Evolutionary conservation across 2,329 filamentous ascomycete species (phyloP).

Genomic region (Colletotrichum gigasporum): DNA sequence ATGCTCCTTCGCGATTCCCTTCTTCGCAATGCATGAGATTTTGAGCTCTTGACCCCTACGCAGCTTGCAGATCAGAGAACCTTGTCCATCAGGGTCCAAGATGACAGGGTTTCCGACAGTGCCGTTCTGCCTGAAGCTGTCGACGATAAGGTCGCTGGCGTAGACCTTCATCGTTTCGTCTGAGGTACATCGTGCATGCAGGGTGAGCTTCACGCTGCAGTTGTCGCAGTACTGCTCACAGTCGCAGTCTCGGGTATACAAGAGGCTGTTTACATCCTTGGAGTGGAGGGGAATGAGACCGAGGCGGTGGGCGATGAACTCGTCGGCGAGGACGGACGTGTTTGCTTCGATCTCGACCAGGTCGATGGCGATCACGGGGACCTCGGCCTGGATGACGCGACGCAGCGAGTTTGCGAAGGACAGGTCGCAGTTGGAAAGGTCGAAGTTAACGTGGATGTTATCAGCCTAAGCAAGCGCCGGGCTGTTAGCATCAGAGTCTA

Average conservation of each 20-base stretch:
- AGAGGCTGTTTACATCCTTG: constrained; percentile 82
- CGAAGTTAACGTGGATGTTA: constrained; percentile 85
- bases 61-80: constrained; percentile 89
- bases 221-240: constrained; percentile 95
- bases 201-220: constrained; percentile 84
- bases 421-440: constrained; percentile 88
- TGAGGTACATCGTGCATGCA: constrained; percentile 86
- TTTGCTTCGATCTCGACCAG: constrained; percentile 93
- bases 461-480: constrained; percentile 69
- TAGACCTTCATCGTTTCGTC: constrained; percentile 95
- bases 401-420: constrained; percentile 93
- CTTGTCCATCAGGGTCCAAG: constrained; percentile 81
- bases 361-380: constrained; percentile 94
- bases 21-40: constrained; percentile 93
- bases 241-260: constrained; percentile 93
- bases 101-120: constrained; percentile 84
- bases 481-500: constrained; percentile 7
- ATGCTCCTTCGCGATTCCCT: constrained; percentile 98
- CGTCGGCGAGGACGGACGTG: constrained; percentile 94
- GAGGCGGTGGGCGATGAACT: constrained; percentile 93
- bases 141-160: constrained; percentile 84
- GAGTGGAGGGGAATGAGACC: constrained; percentile 90
- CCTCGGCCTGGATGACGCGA: constrained; percentile 90
- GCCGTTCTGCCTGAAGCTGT: constrained; percentile 75
- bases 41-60: constrained; percentile 89